These are phyloP conservation scores for cucumber (Cucumis sativus) DNA, from an alignment of 306 rosid species.

Conservation along the genomic window DNA sequence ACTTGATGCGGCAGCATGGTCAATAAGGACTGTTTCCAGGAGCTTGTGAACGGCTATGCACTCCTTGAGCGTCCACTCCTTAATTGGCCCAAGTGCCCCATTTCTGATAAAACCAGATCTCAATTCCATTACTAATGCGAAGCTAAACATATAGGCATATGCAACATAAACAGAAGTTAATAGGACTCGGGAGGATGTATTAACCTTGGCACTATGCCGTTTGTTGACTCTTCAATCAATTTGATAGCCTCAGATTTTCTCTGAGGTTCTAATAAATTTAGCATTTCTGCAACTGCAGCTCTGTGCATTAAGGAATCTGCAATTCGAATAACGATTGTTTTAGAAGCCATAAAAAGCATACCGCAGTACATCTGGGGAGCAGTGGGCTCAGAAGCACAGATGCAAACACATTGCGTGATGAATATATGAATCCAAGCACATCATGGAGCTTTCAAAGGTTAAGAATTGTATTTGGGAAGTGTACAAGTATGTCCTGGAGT, in stretches of 20 bases:
- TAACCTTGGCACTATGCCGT: constrained; percentile 50
- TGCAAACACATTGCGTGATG: background rate
- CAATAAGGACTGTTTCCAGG: constrained; percentile 47
- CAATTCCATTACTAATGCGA: background rate
- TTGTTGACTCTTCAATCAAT: constrained; percentile 63
- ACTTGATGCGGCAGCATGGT: constrained; percentile 59
- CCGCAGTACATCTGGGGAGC: background rate
- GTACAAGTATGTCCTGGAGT: background rate
- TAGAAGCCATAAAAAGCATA: background rate
- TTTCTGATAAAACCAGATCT: constrained; percentile 26
- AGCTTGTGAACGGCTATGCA: constrained; percentile 66
- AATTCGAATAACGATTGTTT: constrained; percentile 1
- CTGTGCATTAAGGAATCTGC: constrained; percentile 92
- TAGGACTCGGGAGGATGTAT: background rate
- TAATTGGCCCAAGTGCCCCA: constrained; percentile 60
- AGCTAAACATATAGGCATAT: background rate
- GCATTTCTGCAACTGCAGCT: constrained; percentile 74
- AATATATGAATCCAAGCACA: background rate
- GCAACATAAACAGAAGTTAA: background rate
- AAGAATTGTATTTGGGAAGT: background rate
- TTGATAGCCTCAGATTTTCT: constrained; percentile 60
- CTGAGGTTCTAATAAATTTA: constrained; percentile 51
- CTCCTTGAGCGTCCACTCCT: constrained; percentile 72
- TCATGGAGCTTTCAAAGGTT: background rate
- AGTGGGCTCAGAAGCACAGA: background rate